A percentile compares a stretch with the other conserved stretches of the same genome.
These are phyloP conservation scores for Acacia melanoxylon DNA, from an alignment of 306 rosid genomes.

Conservation along the genomic window DNA sequence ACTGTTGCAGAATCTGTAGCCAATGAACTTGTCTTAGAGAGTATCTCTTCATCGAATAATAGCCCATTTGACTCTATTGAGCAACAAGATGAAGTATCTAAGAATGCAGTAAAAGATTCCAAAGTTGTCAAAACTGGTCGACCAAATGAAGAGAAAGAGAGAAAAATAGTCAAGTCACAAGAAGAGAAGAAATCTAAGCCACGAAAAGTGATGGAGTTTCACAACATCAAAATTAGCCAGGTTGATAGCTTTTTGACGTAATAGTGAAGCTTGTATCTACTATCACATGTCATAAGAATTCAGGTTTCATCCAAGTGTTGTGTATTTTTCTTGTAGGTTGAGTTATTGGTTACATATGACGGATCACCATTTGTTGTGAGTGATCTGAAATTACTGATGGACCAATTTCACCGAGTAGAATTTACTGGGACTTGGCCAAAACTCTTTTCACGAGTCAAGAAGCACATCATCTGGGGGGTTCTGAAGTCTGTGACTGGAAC, in stretches of 20 bases:
- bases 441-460: constrained; percentile 92
- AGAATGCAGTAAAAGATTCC: constrained; percentile 70
- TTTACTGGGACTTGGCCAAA: constrained; percentile 91
- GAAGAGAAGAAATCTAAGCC: constrained; percentile 84
- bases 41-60: constrained; percentile 50
- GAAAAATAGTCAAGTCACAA: constrained; percentile 54
- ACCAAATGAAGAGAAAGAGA: constrained; percentile 63
- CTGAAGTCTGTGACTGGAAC: constrained; percentile 95
- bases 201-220: constrained; percentile 82
- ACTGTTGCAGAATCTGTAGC: constrained; percentile 85
- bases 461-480: constrained; percentile 99
- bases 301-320: constrained; percentile 15
- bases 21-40: constrained; percentile 72
- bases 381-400: constrained; percentile 89
- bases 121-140: constrained; percentile 71
- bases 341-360: constrained; percentile 78
- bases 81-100: constrained; percentile 64
- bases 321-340: constrained; percentile 60
- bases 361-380: constrained; percentile 86
- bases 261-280: constrained; percentile 11
- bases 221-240: constrained; percentile 95
- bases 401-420: constrained; percentile 86
- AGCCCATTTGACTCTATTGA: constrained; percentile 52
- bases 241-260: constrained; percentile 45
- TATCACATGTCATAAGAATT: constrained; percentile 1